Evolutionary conservation across 768 basidiomycete species (phyloP), one percentile per base, ranked within the genome.

Genomic region (Tricholoma matsutake): DNA sequence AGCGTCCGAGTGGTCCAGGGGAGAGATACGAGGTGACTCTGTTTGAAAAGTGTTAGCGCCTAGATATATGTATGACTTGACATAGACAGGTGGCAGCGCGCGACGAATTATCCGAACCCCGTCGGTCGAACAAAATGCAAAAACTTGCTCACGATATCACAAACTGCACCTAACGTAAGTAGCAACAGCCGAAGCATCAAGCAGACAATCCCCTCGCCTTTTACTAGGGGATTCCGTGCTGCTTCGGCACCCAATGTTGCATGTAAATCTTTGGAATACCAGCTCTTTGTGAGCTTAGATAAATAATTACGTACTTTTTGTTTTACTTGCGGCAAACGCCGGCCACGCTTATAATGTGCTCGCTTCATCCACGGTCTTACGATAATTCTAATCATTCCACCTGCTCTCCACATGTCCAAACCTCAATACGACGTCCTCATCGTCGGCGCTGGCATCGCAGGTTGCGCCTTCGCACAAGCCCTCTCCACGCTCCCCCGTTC

Each of bases 401-500:
- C 31, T 20, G 11, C 18, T 8, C 8, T 14, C 43, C 6, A 9
- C 43, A 45, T 45, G 43, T 18, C 18, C 18, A 9, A 8, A n/a
- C 4, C 43, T 8, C n/a, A 45, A 3, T 45, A 45, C 18, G 43
- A 45, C 43, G 18, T 45, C 20, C 43, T 45, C 18, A 45, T 45
- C 43, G 43, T 45, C 43, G 43, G 43, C 20, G 43, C 43, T 9
- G 43, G 43, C 18, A 45, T 45, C 43, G 43, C 43, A 45, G 43
- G 43, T 18, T 45, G 43, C 18, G 43, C 43, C 2, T 14, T 45
- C 20, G 43, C 43, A 4, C 87, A 93, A 70, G 89, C 89, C 0
- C 88, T 99, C 43, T 86, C 93, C 4, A 79, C 81, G 1, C 68
- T 83, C 9, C 78, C 82, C 2, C 79, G 84, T 43, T 54, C 73